Evolutionary conservation across 805 yeast species (phyloP).

Genomic region (Yarrowia hollandica): DNA sequence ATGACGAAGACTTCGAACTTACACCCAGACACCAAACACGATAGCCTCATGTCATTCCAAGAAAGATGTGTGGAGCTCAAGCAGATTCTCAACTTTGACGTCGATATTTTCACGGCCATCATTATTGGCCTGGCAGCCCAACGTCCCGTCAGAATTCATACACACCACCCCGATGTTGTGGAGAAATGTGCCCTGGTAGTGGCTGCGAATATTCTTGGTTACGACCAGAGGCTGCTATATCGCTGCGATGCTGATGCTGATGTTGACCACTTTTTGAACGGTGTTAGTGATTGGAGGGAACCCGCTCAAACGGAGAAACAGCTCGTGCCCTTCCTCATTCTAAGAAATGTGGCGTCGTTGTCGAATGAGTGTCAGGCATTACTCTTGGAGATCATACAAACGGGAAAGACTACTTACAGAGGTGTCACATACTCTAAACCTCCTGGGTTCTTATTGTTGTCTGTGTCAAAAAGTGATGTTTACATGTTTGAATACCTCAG

Average conservation of each 20-base stretch:
- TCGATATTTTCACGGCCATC: slow-evolving; percentile 29
- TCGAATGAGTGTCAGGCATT: slow-evolving; percentile 21
- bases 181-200: slow-evolving; percentile 15
- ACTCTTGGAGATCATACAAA: slow-evolving; percentile 1
- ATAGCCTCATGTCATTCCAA: slow-evolving; percentile 4
- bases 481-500: slow-evolving; percentile 19
- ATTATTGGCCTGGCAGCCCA: slow-evolving; percentile 6
- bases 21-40: neutral
- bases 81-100: slow-evolving; percentile 16
- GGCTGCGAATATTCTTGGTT: slow-evolving; percentile 22
- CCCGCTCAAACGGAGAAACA: neutral
- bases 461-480: slow-evolving; percentile 10
- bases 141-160: slow-evolving; percentile 14
- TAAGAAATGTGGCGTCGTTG: slow-evolving; percentile 9
- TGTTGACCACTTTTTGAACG: slow-evolving; percentile 7
- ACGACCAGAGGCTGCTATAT: neutral
- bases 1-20: neutral
- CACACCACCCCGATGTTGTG: slow-evolving; percentile 6
- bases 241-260: slow-evolving; percentile 12
- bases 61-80: slow-evolving; percentile 12
- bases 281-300: neutral
- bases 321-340: neutral
- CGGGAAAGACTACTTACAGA: slow-evolving; percentile 8
- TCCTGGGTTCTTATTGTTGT: slow-evolving; percentile 3
- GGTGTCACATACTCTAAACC: slow-evolving; percentile 18